phyloP scores from a whole-genome alignment of 208 protist genomes.

The Leishmania martiniquensis region DNA sequence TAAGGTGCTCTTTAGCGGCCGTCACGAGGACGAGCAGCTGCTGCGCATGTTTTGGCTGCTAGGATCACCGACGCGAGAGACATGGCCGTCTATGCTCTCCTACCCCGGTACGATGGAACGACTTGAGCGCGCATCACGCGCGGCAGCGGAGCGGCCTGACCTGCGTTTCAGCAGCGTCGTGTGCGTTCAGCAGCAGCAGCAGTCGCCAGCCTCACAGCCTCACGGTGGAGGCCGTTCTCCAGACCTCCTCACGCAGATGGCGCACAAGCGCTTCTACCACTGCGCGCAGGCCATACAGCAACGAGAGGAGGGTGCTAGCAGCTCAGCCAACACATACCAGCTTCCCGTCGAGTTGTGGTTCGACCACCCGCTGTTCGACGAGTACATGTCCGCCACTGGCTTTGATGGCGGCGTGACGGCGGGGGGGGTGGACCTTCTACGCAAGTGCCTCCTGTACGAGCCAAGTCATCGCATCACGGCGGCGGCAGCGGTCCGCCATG shows the following conservation, averaged over 20 bases:
- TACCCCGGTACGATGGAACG: conserved; percentile 59
- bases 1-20: conserved; percentile 83
- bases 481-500: conserved; percentile 63
- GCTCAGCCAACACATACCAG: conserved; percentile 40
- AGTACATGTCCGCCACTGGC: conserved; percentile 49
- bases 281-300: conserved; percentile 19
- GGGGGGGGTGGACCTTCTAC: conserved; percentile 69
- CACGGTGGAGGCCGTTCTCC: conserved; percentile 18
- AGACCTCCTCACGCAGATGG: conserved; percentile 25
- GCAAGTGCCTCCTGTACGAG: conserved; percentile 72
- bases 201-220: conserved; percentile 1
- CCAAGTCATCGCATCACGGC: conserved; percentile 66
- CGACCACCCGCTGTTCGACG: conserved; percentile 46
- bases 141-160: conserved; percentile 24
- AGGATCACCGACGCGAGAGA: conserved; percentile 93
- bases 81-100: conserved; percentile 92
- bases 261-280: conserved; percentile 36
- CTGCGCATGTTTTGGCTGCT: conserved; percentile 88
- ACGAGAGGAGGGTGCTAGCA: conserved; percentile 21
- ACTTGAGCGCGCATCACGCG: conserved; percentile 35
- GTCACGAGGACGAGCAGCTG: conserved; percentile 91
- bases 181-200: conserved; percentile 23
- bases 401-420: conserved; percentile 47
- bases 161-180: conserved; percentile 12
- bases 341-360: conserved; percentile 64